Base-by-base conservation (phyloP, 768 basidiomycete genomes). In the Calocera viscosa region DNA sequence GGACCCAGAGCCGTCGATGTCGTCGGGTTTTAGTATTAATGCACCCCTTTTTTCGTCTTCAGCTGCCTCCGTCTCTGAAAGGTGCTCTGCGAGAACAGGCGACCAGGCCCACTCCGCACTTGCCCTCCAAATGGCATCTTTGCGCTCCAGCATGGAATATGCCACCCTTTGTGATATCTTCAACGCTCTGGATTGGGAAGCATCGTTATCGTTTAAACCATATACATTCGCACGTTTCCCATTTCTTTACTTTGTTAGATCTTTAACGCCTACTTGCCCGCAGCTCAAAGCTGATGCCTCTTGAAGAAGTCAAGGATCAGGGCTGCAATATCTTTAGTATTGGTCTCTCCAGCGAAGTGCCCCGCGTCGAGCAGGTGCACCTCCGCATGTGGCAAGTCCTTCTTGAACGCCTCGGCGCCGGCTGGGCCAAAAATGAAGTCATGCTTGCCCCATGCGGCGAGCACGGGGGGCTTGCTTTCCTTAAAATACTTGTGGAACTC, bases 381-480 rank as follows among this genome's bases (percentile, higher is more conserved):
- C 72, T 78, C 71, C 1, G 77, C 77, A 2, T 80, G 69, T 22
- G 74, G 73, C 41, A 78, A 65, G 39, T 78, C 77, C 22, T 68
- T 74, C 70, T 76, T 78, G 74, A 72, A 83, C 22, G 80, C 80
- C 68, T 80, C 75, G 0, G 81, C 82, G 1, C 81, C 82, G 0
- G 77, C 67, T 10, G 77, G 75, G 24, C 78, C 67, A 75, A 83
- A 83, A 66, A 80, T 74, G 5, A 65, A 35, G 68, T 84, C 82
- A 67, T 79, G 76, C 68, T 74, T 77, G 8, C 82, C 82, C 83
- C 83, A 83, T 2, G 82, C 73, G 0, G 77, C 82, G 1, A 83
- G 75, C 17, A 81, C 68, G 1, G 79, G 78, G 22, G 79, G 77
- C 65, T 78, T 72, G 68, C 74, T 71, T 39, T 75, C 68, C 22